A percentile compares a stretch with the other conserved stretches of the same genome.
Conservation (phyloP, 371 early-diverging fungal genomes). For the Syncephalastrum contaminatum region DNA sequence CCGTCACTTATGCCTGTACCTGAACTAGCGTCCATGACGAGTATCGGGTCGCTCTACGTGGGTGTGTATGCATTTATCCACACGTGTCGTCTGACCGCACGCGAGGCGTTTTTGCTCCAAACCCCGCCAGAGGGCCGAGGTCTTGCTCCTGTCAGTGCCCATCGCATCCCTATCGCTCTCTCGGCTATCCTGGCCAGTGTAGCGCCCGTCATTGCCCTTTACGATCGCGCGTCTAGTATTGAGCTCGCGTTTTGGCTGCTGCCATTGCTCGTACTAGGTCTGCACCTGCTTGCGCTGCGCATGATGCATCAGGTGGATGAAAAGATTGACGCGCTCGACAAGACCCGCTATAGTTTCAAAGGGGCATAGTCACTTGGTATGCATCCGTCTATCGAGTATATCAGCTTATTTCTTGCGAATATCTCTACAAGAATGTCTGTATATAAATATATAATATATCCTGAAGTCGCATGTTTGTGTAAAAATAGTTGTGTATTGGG, state of each 20-base stretch:
- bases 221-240: conserved; percentile 10
- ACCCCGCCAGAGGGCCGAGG: conserved; percentile 11
- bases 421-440: no score
- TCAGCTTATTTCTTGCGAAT: no score
- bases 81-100: conserved; percentile 9
- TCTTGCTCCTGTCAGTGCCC: conserved; percentile 1
- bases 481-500: no score
- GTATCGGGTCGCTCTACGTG: conserved; percentile 12
- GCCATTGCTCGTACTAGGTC: conserved; percentile 18
- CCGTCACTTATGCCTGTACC: conserved; percentile 11
- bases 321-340: conserved; percentile 33
- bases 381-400: no score
- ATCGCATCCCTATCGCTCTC: neutral
- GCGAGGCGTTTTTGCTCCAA: conserved; percentile 9
- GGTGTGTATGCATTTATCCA: conserved; percentile 18
- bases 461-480: no score
- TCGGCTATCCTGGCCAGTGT: conserved; percentile 11
- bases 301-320: conserved; percentile 37
- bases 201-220: conserved; percentile 18
- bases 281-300: conserved; percentile 20
- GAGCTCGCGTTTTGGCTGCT: conserved; percentile 34
- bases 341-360: conserved; percentile 38
- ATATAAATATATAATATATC: no score
- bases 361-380: conserved; percentile 20
- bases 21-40: conserved; percentile 11